Percentiles rank a stretch among this genome's conserved stretches.
phyloP scores from a whole-genome alignment of 352 stramenopile species.

The Blastocystis sp. region DNA sequence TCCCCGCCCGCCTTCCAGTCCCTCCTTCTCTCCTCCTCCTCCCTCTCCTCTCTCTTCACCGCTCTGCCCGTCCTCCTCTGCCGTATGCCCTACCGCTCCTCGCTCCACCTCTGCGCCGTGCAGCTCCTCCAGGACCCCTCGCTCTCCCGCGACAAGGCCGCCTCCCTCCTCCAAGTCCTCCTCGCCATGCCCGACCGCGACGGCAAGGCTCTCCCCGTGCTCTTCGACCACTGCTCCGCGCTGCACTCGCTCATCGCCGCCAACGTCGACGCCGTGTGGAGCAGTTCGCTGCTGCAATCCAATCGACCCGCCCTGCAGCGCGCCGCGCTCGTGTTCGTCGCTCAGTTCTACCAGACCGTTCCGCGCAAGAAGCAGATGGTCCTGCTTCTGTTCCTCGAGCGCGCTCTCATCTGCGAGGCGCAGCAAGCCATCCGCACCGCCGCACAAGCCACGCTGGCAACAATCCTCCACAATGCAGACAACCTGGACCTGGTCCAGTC shows the following conservation, averaged over 20 bases:
- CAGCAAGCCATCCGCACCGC: background rate
- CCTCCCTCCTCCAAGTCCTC: background rate
- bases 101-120: background rate
- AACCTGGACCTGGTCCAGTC: background rate
- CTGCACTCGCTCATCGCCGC: background rate
- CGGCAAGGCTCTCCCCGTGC: background rate
- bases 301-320: background rate
- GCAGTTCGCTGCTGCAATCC: background rate
- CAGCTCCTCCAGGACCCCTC: background rate
- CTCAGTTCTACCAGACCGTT: background rate
- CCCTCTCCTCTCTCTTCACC: background rate
- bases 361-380: background rate
- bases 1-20: no score
- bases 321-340: background rate
- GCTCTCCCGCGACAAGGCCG: background rate
- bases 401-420: background rate
- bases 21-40: no score
- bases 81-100: background rate
- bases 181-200: background rate
- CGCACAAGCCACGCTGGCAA: background rate
- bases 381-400: conserved; percentile 4
- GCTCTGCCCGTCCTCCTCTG: background rate
- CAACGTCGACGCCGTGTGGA: background rate
- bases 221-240: background rate
- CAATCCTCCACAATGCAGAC: background rate